Percentiles rank a stretch among this genome's conserved stretches.
Conservation (phyloP, 495 filamentous ascomycete species). For the Xylaria intraflava region DNA sequence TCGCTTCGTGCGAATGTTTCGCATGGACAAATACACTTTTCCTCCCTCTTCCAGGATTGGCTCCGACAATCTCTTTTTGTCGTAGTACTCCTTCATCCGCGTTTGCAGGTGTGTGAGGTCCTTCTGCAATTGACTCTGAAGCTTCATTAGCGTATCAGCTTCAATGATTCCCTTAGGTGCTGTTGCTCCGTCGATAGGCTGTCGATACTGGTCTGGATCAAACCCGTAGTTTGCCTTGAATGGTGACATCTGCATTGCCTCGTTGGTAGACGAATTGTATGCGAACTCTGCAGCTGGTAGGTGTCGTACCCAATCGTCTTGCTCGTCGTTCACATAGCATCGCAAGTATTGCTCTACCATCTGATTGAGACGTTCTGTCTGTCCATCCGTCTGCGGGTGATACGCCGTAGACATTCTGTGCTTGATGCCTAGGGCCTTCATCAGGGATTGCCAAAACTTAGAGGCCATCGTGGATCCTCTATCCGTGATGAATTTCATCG, state of each 20-base stretch:
- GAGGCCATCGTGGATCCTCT: too few species aligned
- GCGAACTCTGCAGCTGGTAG: too few species aligned
- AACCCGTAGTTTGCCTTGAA: neutral
- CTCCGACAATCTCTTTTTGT: neutral
- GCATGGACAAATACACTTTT: neutral
- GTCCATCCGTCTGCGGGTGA: neutral
- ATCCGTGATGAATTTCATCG: too few species aligned
- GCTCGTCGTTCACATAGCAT: too few species aligned
- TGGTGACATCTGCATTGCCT: neutral
- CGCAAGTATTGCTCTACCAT: too few species aligned
- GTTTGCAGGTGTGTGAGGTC: neutral
- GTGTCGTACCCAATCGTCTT: too few species aligned
- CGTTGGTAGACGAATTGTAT: neutral
- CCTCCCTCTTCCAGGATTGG: neutral
- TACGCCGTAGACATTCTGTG: neutral
- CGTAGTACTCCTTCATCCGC: neutral
- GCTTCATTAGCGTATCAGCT: neutral
- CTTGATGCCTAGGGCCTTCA: neutral
- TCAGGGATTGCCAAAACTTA: too few species aligned
- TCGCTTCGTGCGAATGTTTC: too few species aligned
- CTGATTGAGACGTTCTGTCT: too few species aligned
- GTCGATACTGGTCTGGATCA: too few species aligned
- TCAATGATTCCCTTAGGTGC: neutral
- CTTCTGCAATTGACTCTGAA: neutral
- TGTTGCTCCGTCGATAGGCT: too few species aligned